These are phyloP conservation scores for Penicillium goetzii DNA, from an alignment of 495 filamentous ascomycete genomes.

Conservation along the genomic window DNA sequence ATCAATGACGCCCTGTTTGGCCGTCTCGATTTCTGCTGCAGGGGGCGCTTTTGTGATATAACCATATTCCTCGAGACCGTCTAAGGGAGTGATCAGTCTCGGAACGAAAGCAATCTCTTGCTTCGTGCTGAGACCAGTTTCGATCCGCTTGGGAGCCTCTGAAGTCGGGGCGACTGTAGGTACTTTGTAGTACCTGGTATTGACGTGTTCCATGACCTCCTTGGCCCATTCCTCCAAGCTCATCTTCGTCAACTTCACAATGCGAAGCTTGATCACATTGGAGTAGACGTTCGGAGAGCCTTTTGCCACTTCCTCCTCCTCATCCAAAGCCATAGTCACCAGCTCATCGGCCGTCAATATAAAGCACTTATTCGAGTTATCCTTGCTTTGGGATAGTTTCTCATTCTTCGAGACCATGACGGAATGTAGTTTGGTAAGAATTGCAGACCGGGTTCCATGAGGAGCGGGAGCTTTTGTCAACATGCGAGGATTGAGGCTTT, in stretches of 20 bases:
- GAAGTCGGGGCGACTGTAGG: conserved; percentile 19
- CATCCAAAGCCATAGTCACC: conserved; percentile 76
- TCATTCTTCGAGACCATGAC: conserved; percentile 73
- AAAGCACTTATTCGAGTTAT: conserved; percentile 59
- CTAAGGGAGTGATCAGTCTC: conserved; percentile 61
- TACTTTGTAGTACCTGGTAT: conserved; percentile 47
- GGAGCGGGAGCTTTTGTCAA: conserved; percentile 70
- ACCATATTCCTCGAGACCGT: conserved; percentile 64
- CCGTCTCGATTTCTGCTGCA: conserved; percentile 60
- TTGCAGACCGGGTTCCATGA: conserved; percentile 67
- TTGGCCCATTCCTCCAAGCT: conserved; percentile 64
- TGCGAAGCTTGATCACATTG: conserved; percentile 79
- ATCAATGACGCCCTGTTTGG: conserved; percentile 64
- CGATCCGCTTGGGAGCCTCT: conserved; percentile 43
- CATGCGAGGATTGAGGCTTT: conserved; percentile 78
- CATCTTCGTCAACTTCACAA: conserved; percentile 76
- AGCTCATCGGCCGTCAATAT: conserved; percentile 69
- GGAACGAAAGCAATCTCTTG: conserved; percentile 71
- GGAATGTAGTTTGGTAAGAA: conserved; percentile 73
- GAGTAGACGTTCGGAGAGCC: conserved; percentile 70
- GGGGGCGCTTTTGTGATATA: conserved; percentile 72
- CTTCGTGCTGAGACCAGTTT: conserved; percentile 65
- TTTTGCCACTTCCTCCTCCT: conserved; percentile 77
- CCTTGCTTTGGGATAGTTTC: conserved; percentile 51
- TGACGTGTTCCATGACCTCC: conserved; percentile 47